Conservation (phyloP, 2,329 filamentous ascomycete species). For the Seiridium unicorne region DNA sequence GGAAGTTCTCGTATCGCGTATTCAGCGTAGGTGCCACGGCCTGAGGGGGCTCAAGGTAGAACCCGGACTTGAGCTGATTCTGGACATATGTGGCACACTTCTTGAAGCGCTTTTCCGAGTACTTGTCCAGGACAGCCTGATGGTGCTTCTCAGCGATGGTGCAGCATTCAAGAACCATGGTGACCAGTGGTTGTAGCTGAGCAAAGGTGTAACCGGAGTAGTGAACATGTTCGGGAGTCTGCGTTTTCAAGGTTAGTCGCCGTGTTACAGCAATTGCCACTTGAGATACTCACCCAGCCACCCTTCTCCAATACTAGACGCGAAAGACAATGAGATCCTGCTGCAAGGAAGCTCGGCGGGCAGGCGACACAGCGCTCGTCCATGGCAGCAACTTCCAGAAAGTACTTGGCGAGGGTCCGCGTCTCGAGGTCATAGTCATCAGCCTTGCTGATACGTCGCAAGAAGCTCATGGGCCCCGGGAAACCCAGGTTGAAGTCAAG, state of each 20-base stretch:
- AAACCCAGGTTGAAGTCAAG: slow-evolving; percentile 93
- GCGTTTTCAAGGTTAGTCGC: slow-evolving; percentile 31
- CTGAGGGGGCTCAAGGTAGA: slow-evolving; percentile 42
- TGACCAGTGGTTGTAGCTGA: slow-evolving; percentile 76
- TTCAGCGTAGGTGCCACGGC: slow-evolving; percentile 10
- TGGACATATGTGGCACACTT: slow-evolving; percentile 79
- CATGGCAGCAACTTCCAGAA: slow-evolving; percentile 95
- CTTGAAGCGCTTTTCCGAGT: slow-evolving; percentile 84
- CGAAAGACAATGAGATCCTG: slow-evolving; percentile 88
- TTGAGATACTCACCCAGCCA: slow-evolving; percentile 71
- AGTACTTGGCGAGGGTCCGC: slow-evolving; percentile 94
- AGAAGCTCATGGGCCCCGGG: slow-evolving; percentile 99
- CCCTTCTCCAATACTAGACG: slow-evolving; percentile 88
- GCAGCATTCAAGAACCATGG: slow-evolving; percentile 84
- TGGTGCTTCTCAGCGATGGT: slow-evolving; percentile 80
- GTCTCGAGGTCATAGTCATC: slow-evolving; percentile 97
- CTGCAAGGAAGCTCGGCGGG: slow-evolving; percentile 85
- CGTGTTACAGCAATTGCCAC: background rate
- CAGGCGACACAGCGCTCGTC: slow-evolving; percentile 94
- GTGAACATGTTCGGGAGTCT: slow-evolving; percentile 82
- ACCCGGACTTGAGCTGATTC: slow-evolving; percentile 64
- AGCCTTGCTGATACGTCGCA: slow-evolving; percentile 94
- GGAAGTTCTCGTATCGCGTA: slow-evolving; percentile 12
- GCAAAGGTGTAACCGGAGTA: slow-evolving; percentile 91
- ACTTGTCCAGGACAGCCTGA: slow-evolving; percentile 86